A percentile compares a stretch with the other conserved stretches of the same genome.
Evolutionary conservation across 352 stramenopile genomes (phyloP).

Genomic region (Pythium dissimile): DNA sequence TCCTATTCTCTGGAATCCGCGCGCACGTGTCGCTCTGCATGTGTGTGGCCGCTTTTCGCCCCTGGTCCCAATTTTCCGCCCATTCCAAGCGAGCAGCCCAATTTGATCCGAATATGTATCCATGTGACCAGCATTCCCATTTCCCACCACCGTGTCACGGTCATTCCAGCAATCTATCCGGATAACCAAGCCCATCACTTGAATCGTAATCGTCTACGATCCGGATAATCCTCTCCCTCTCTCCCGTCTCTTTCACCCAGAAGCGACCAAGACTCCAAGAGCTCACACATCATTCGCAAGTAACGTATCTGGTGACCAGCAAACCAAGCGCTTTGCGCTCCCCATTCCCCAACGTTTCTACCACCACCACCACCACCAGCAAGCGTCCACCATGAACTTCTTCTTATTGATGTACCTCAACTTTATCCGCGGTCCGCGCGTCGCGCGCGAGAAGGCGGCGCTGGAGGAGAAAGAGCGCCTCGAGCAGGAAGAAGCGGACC

Average conservation of each 20-base stretch:
- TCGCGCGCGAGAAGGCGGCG: constrained; percentile 40
- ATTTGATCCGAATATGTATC: too few species aligned
- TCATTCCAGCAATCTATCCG: background rate
- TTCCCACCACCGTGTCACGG: background rate
- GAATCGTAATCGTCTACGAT: background rate
- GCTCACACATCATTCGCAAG: background rate
- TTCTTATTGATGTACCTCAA: constrained; percentile 78
- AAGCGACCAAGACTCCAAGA: background rate
- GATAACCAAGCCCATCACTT: background rate
- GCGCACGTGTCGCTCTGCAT: too few species aligned
- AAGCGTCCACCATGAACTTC: constrained; percentile 52
- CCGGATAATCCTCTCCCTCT: background rate
- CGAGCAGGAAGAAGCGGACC: constrained; percentile 43
- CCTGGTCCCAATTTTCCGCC: too few species aligned
- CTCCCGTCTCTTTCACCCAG: background rate
- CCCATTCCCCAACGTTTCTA: background rate
- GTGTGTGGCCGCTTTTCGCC: too few species aligned
- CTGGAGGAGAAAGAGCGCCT: constrained; percentile 52
- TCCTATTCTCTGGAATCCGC: too few species aligned
- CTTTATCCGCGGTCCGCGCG: constrained; percentile 57
- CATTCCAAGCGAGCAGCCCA: too few species aligned
- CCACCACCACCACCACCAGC: too few species aligned
- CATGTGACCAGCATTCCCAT: background rate
- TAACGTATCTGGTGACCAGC: background rate
- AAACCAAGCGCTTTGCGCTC: background rate